Base-by-base conservation (phyloP, 116 monocot species). In the Zostera marina region DNA sequence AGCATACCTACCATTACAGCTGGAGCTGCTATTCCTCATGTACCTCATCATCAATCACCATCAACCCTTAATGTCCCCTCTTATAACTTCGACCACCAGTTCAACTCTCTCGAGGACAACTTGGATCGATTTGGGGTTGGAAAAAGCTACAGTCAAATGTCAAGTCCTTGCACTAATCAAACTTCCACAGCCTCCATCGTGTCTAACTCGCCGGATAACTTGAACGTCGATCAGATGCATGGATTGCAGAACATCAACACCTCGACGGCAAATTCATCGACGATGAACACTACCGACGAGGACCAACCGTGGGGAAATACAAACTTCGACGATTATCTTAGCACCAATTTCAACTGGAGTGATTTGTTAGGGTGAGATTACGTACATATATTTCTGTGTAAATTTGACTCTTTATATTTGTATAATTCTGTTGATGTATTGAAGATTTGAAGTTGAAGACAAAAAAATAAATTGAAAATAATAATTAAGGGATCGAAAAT, bases 111-210 rank as follows among this genome's bases (percentile, higher is more conserved):
- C n/a, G n/a, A n/a, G n/a, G n/a, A n/a, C n/a, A 45, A 44, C 11
- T 42, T 14, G 13, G 55, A 38, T 55, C 55, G 14, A 55, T 38
- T 55, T 55, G 55, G 26, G 23, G 14, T 26, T 22, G 45, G 45
- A 9, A 16, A 49, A 44, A 51, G 48, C 38, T 9, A 15, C 19
- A 38, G 49, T 32, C 61, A 61, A 47, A 15, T 61, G 61, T 32
- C 47, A 0, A 45, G 47, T 43, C 11, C 20, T 12, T 54, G 9
- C 42, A 48, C 23, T 4, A 67, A 51, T 51, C 41, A 41, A 23
- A 60, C 54, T 26, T 69, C 74, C 1, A 65, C 60, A 7, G 65
- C 63, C 41, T 63, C 60, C 1, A 11, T 60, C 20, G 48, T 60
- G 16, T 53, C 68, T 17, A 19, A 49, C 32, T 52, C 68, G 8